phyloP scores from a whole-genome alignment of 2,329 filamentous ascomycete species.

The Apiospora hydei region DNA sequence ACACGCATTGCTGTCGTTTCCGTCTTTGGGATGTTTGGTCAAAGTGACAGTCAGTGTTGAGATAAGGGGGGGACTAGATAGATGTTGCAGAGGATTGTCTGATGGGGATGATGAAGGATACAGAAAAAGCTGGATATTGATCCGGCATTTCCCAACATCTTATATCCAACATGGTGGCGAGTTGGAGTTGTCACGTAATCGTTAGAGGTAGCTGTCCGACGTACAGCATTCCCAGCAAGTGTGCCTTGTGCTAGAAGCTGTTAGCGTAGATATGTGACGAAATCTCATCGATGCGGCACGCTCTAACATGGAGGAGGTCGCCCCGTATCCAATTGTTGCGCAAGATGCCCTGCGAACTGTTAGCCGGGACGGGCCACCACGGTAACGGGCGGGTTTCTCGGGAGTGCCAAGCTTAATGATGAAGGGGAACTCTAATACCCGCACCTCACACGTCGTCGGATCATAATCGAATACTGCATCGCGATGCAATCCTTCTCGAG shows the following conservation, averaged over 20 bases:
- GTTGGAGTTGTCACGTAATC: neutral
- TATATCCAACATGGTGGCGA: neutral
- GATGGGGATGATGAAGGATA: neutral
- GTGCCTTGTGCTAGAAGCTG: neutral
- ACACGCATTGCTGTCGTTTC: conserved; percentile 5
- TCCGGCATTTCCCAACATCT: neutral
- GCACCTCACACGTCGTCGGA: neutral
- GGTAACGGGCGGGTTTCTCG: neutral
- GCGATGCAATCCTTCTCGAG: neutral
- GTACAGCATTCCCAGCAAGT: neutral
- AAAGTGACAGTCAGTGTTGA: neutral
- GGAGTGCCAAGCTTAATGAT: conserved; percentile 13
- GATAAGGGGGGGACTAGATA: neutral
- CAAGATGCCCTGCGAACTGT: neutral
- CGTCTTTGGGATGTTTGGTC: neutral
- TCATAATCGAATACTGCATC: neutral
- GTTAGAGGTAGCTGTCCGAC: neutral
- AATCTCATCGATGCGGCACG: neutral
- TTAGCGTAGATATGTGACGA: neutral
- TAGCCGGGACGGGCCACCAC: neutral
- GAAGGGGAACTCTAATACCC: neutral
- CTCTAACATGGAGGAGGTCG: neutral
- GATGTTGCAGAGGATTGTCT: neutral
- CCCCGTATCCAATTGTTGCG: neutral
- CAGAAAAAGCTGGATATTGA: neutral